phyloP scores from a whole-genome alignment of 78 protist species.

The Tieghemostelium lacteum region DNA sequence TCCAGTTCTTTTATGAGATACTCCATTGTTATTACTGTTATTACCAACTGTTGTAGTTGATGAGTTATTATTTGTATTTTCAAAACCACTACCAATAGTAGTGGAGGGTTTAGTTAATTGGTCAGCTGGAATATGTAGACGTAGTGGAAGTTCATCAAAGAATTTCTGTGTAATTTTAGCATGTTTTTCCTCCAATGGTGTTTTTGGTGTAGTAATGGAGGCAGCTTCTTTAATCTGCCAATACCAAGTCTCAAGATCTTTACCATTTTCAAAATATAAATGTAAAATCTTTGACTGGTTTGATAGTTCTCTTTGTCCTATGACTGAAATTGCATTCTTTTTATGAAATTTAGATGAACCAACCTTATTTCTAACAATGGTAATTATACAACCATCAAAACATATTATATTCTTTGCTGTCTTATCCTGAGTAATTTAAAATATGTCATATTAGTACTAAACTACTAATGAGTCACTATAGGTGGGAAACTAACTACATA shows the following conservation, averaged over 20 bases:
- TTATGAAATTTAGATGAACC: conserved; percentile 55
- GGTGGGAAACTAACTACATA: background rate
- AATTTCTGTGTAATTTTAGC: conserved; percentile 21
- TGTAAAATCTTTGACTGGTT: conserved; percentile 52
- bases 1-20: background rate
- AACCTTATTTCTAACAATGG: conserved; percentile 55
- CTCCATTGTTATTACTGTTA: background rate
- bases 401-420: conserved; percentile 51
- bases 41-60: background rate
- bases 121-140: conserved; percentile 17
- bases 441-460: background rate
- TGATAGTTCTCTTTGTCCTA: conserved; percentile 38
- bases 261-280: conserved; percentile 62
- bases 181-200: conserved; percentile 20
- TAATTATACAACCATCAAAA: conserved; percentile 52
- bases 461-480: background rate
- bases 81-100: background rate
- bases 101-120: background rate
- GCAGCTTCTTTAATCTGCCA: conserved; percentile 53
- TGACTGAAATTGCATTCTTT: conserved; percentile 60
- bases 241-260: conserved; percentile 67
- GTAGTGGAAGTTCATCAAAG: conserved; percentile 26
- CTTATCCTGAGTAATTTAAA: conserved; percentile 22
- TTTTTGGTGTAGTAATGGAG: conserved; percentile 17
- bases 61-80: background rate